Evolutionary conservation across 2,329 filamentous ascomycete species (phyloP).

Genomic region (Didymella lethalis): DNA sequence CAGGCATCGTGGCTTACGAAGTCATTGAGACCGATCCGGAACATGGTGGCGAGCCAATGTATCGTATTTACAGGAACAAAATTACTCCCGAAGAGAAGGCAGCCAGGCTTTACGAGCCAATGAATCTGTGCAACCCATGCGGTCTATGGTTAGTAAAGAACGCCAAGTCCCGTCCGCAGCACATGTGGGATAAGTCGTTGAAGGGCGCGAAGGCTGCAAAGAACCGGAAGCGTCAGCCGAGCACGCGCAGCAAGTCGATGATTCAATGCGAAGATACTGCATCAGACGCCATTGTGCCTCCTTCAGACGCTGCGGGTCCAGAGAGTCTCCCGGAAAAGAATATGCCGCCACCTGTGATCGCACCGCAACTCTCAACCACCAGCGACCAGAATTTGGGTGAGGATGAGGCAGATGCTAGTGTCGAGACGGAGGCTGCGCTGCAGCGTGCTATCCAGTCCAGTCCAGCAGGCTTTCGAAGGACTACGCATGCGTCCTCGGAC

Average conservation of each 20-base stretch:
- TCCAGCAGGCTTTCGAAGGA: constrained; percentile 61
- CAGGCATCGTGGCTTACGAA: constrained; percentile 65
- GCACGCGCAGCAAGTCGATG: constrained; percentile 51
- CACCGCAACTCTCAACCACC: constrained; percentile 8
- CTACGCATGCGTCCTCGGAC: constrained; percentile 58
- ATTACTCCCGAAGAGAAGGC: constrained; percentile 71
- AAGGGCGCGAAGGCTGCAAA: constrained; percentile 51
- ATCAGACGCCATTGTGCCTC: constrained; percentile 43
- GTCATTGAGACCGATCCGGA: constrained; percentile 54
- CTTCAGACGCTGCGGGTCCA: constrained; percentile 34
- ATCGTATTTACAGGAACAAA: constrained; percentile 81
- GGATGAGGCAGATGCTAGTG: constrained; percentile 13
- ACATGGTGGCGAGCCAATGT: constrained; percentile 68
- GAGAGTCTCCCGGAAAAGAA: constrained; percentile 22
- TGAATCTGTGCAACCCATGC: constrained; percentile 91
- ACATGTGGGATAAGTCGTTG: constrained; percentile 72
- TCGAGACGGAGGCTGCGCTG: constrained; percentile 51
- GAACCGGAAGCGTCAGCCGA: constrained; percentile 39
- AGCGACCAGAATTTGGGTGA: neutral
- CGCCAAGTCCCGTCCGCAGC: constrained; percentile 80
- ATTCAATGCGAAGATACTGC: constrained; percentile 57
- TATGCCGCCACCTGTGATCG: constrained; percentile 25
- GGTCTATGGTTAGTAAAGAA: constrained; percentile 94
- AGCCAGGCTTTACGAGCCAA: constrained; percentile 67
- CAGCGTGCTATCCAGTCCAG: constrained; percentile 68